Conservation (phyloP, 176 grass and related monocot genomes). For the Avena insularis region DNA sequence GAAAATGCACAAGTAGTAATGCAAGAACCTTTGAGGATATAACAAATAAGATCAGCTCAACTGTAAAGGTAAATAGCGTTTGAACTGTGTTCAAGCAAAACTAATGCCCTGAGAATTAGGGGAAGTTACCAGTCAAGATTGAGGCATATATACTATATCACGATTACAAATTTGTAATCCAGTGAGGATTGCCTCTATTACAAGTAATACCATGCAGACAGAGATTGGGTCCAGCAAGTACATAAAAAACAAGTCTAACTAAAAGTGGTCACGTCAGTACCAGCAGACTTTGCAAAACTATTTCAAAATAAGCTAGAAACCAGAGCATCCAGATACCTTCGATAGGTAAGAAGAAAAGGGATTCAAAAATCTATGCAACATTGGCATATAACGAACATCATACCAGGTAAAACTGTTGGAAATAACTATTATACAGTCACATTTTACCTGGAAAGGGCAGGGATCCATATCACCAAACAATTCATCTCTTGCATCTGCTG, state of each 20-base stretch:
- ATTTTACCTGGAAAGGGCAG: slow-evolving; percentile 81
- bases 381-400: background rate
- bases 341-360: background rate
- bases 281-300: background rate
- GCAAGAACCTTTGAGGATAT: slow-evolving; percentile 8
- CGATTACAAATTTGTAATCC: slow-evolving; percentile 14
- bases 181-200: background rate
- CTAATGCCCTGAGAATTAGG: slow-evolving; percentile 20
- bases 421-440: background rate
- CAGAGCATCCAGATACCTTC: slow-evolving; percentile 21
- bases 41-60: slow-evolving; percentile 14
- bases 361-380: background rate
- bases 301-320: background rate
- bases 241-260: background rate
- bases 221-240: background rate
- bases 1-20: background rate
- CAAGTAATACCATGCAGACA: background rate
- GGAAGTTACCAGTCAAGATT: background rate
- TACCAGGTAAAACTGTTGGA: slow-evolving; percentile 12
- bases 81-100: background rate
- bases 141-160: background rate
- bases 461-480: slow-evolving; percentile 69
- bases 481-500: slow-evolving; percentile 66
- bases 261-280: background rate
- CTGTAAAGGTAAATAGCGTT: background rate